Evolutionary conservation across 129 eudicot species (phyloP).

Genomic region (Escallonia rubra): DNA sequence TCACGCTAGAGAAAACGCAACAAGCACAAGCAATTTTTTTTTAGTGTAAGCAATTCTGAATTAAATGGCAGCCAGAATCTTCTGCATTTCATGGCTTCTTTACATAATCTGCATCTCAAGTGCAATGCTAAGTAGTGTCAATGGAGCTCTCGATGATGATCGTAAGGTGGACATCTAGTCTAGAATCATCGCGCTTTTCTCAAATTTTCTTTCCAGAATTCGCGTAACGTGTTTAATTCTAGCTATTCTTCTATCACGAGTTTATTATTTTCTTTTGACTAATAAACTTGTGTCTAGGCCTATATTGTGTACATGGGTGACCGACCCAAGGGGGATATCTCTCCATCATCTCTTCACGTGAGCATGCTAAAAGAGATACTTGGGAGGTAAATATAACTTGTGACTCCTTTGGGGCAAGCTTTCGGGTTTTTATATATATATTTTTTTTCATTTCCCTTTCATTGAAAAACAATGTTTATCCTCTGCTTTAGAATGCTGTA

Average conservation of each 20-base stretch:
- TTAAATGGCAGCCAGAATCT: neutral
- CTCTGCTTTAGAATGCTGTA: no score
- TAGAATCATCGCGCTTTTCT: no score
- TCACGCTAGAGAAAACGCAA: no score
- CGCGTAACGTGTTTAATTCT: no score
- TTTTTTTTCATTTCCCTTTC: no score
- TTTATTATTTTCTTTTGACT: no score
- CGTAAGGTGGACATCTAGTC: neutral
- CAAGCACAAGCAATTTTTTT: no score
- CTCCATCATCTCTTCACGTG: slow-evolving; percentile 21
- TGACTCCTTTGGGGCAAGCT: no score
- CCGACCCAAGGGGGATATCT: slow-evolving; percentile 19
- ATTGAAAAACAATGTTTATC: no score
- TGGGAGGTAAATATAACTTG: slow-evolving; percentile 20
- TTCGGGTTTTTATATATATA: neutral
- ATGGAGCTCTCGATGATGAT: neutral
- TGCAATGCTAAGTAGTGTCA: neutral
- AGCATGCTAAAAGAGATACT: slow-evolving; percentile 25
- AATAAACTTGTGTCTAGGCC: slow-evolving; percentile 10
- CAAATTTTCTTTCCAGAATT: no score
- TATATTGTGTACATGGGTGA: slow-evolving; percentile 45
- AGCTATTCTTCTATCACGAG: no score
- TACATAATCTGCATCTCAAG: neutral
- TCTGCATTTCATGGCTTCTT: neutral
- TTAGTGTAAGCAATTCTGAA: no score